Base-by-base conservation (phyloP, 805 yeast species). In the Teunomyces kruisii region DNA sequence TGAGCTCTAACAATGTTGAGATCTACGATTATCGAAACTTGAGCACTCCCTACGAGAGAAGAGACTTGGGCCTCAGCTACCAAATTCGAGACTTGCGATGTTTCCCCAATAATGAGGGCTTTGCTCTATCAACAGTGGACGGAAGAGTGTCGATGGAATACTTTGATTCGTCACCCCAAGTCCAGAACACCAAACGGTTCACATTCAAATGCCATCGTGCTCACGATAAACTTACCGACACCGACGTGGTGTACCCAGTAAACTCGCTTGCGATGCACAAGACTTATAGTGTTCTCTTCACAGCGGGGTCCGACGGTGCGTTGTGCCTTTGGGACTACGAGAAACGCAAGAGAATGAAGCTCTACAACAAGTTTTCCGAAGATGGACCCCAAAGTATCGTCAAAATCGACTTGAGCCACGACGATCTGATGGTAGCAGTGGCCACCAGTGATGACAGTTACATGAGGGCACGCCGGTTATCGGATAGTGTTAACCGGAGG, bases 191-290 rank as follows among this genome's bases (percentile, higher is more conserved):
- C 1, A 65, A 70, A 45, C 77, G 80, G 44, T 90, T 83, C 61
- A 92, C 96, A 0, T 89, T 89, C 71, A 81, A 88, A 56, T 84
- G 96, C 49, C 97, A 89, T 61, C 65, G 96, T 27, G 45, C 50
- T 22, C 61, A 70, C 37, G 69, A 72, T 42, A 55, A 59, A 36
- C 41, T 45, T 2, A 53, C 66, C 3, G 79, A 72, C 35, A 67
- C 68, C 7, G 87, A 81, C 46, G 61, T 76, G 30, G 84, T 78
- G 9, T 70, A 67, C 40, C 81, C 84, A 1, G 80, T 80, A 6
- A 79, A 80, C 42, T 66, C 75, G 2, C 54, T 80, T 2, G 68
- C 65, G 4, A 76, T 78, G 48, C 70, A 74, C 42, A 65, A 70
- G 1, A 40, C 42, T 12, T 49, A 63, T 42, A 58, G 62, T 31